Base-by-base conservation (phyloP, 345 rosid genomes). In the Geranium rotundifolium region DNA sequence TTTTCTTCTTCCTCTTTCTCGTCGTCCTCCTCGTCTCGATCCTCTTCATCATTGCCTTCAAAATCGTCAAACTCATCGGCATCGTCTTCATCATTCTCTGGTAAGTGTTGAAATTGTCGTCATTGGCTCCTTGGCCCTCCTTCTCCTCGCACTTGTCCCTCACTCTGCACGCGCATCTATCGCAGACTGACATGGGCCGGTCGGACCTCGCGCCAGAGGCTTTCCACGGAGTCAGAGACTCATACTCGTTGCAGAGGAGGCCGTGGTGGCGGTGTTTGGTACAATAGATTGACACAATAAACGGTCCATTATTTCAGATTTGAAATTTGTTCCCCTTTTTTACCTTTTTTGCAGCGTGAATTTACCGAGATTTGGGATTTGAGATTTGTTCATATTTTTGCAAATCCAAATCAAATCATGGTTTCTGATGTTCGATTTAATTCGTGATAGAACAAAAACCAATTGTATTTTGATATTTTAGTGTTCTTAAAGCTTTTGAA, bases 151-250 rank as follows among this genome's bases (percentile, higher is more conserved):
- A 63, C 2, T 57, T 56, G 19, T 55, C 59, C 7, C 41, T 34
- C 34, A 59, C 71, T 17, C 61, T 54, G 61, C 49, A 29, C 17
- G 68, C 57, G 56, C 93, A 86, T 7, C 61, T 56, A 56, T 71
- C 67, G 59, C 93, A 86, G 39, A 84, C 68, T 41, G 87, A 86
- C 15, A 82, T 67, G 23, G 87, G 65, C 71, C 64, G 86, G 17
- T 84, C 80, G 29, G 84, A 82, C 64, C 66, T 66, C 15, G 74
- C 67, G 10, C 93, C 93, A 63, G 83, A 70, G 66, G 93, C 89
- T 61, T 70, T 76, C 93, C 93, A 84, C 0, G 82, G 84, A 23
- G 93, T 84, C 12, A 37, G 70, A 18, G 76, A 76, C 58, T 74
- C 75, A 63, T 89, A 86, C 14, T 65, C 54, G 58, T 72, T 75